phyloP scores from a whole-genome alignment of 371 early-diverging fungal species.

The Mortierella sp. region DNA sequence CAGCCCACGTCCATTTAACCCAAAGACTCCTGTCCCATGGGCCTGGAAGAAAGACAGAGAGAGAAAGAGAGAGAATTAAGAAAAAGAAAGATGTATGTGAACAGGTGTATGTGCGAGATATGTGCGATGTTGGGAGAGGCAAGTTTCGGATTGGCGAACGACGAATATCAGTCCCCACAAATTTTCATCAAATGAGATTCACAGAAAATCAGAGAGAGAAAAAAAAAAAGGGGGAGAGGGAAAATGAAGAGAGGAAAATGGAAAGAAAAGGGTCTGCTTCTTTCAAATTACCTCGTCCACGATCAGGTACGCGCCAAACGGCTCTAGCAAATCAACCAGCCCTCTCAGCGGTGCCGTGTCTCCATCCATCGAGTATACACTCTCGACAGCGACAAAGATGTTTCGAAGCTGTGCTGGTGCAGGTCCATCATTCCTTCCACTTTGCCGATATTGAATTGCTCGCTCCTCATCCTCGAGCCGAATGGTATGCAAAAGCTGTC shows the following conservation, averaged over 20 bases:
- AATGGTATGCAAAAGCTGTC: constrained; percentile 36
- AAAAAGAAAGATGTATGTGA: neutral
- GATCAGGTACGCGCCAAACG: constrained; percentile 51
- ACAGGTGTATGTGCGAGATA: neutral
- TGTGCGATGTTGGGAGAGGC: neutral
- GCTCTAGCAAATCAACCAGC: constrained; percentile 63
- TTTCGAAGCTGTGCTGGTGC: constrained; percentile 45
- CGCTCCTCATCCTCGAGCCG: constrained; percentile 31
- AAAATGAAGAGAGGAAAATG: neutral
- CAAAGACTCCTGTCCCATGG: constrained; percentile 85
- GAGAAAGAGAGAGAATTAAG: neutral
- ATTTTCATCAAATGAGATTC: neutral
- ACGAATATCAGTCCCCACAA: constrained; percentile 22
- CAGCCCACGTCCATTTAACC: constrained; percentile 75
- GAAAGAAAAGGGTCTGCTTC: too few relatives aligned
- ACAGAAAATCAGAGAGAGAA: neutral
- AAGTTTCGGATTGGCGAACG: neutral
- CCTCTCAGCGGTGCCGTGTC: constrained; percentile 76
- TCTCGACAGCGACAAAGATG: constrained; percentile 80
- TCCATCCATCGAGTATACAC: constrained; percentile 90
- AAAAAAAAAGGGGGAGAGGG: constrained; percentile 17
- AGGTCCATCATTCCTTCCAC: neutral
- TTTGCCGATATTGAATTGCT: constrained; percentile 13
- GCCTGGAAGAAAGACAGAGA: constrained; percentile 74
- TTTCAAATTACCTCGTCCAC: constrained; percentile 54